These are phyloP conservation scores for Arthromyces matolae DNA, from an alignment of 768 basidiomycete genomes.

Conservation along the genomic window DNA sequence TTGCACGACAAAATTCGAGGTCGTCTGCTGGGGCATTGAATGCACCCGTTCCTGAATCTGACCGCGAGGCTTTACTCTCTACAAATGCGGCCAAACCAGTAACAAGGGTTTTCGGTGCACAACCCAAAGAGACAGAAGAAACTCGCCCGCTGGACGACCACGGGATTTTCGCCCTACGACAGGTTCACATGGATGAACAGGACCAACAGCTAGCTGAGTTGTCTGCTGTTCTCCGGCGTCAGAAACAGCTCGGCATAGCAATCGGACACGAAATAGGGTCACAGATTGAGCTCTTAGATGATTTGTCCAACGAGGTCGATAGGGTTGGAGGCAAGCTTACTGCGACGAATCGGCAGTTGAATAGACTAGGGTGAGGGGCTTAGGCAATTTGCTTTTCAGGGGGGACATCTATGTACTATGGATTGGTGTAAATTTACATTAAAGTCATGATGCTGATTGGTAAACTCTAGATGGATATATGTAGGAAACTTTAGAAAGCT, in stretches of 20 bases:
- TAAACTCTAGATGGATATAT: constrained; percentile 12
- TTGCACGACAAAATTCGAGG: constrained; percentile 55
- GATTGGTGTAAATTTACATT: constrained; percentile 15
- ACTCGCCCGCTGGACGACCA: constrained; percentile 86
- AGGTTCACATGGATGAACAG: constrained; percentile 77
- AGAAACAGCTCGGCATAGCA: constrained; percentile 81
- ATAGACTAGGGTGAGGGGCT: constrained; percentile 55
- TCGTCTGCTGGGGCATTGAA: constrained; percentile 25
- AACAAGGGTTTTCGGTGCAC: constrained; percentile 76
- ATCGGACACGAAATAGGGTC: constrained; percentile 77
- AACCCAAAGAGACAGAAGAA: constrained; percentile 74
- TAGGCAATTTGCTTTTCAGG: neutral
- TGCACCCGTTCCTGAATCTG: constrained; percentile 45
- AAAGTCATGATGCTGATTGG: constrained; percentile 9
- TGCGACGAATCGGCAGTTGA: constrained; percentile 78
- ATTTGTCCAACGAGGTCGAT: constrained; percentile 74
- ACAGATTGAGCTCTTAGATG: constrained; percentile 87
- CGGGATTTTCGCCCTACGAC: constrained; percentile 77
- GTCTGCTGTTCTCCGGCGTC: constrained; percentile 77
- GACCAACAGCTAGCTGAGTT: constrained; percentile 79
- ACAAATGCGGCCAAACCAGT: constrained; percentile 40
- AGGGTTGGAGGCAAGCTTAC: constrained; percentile 72
- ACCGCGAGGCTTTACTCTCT: constrained; percentile 65
- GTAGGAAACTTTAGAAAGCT: too few relatives aligned
- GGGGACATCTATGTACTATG: constrained; percentile 11